A percentile compares a stretch with the other conserved stretches of the same genome.
phyloP scores from a whole-genome alignment of 257 asterid genomes.

The Jasminum sambac region DNA sequence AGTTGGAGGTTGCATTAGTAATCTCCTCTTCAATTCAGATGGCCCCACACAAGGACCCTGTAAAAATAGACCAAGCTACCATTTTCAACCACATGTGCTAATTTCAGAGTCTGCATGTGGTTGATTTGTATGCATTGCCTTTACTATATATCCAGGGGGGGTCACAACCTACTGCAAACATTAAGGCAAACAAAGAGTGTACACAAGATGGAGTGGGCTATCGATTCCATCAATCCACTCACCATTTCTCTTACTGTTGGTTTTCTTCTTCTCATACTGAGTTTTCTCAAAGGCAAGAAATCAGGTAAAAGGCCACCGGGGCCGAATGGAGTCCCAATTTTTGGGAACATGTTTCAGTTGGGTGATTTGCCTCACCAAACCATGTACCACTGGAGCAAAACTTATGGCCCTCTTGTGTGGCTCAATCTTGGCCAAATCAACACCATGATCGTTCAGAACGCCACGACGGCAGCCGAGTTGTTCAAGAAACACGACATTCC shows the following conservation, averaged over 20 bases:
- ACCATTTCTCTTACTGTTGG: conserved; percentile 34
- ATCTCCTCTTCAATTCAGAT: background rate
- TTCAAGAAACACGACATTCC: conserved; percentile 18
- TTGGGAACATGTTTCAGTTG: conserved; percentile 17
- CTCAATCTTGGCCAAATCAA: conserved; percentile 6
- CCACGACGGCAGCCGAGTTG: conserved; percentile 2
- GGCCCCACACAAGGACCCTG: background rate
- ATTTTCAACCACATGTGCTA: background rate
- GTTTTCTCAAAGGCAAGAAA: conserved; percentile 18
- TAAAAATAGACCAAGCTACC: background rate
- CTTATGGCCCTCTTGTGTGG: conserved; percentile 17
- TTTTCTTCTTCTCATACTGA: conserved; percentile 25
- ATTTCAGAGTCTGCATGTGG: too few species aligned
- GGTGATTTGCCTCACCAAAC: conserved; percentile 15
- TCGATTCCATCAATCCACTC: conserved; percentile 34
- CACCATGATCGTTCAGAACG: conserved; percentile 15
- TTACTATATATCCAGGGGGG: background rate
- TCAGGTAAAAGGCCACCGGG: conserved; percentile 15
- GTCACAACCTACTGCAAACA: background rate
- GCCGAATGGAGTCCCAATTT: conserved; percentile 14
- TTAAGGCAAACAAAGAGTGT: background rate
- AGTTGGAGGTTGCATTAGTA: too few species aligned
- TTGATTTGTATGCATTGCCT: background rate
- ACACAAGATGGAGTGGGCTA: conserved; percentile 34
- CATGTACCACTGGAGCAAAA: background rate